Evolutionary conservation across 164 flowering plant species (phyloP).

Genomic region (Vitis rotundifolia): DNA sequence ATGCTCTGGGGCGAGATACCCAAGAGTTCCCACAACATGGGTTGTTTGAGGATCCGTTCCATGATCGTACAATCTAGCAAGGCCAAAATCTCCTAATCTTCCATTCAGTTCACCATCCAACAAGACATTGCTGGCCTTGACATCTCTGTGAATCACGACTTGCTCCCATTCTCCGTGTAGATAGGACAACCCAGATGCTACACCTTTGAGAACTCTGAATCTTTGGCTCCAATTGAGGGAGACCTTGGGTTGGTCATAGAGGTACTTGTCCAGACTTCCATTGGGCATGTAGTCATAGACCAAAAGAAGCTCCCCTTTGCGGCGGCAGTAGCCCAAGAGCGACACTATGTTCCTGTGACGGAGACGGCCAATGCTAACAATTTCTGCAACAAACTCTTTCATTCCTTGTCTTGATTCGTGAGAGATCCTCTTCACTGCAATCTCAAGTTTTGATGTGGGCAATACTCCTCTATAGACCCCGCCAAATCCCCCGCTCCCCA

Average conservation of each 20-base stretch:
- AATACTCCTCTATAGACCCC: constrained; percentile 50
- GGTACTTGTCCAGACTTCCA: constrained; percentile 17
- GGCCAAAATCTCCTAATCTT: constrained; percentile 33
- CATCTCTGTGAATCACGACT: constrained; percentile 31
- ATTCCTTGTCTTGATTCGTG: constrained; percentile 58
- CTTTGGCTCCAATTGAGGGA: constrained; percentile 26
- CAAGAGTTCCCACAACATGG: constrained; percentile 24
- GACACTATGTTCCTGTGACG: constrained; percentile 52
- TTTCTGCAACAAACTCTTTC: constrained; percentile 54
- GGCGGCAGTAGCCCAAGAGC: constrained; percentile 38
- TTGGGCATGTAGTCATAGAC: constrained; percentile 19
- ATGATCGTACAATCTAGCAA: constrained; percentile 22
- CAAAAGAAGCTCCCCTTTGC: constrained; percentile 15
- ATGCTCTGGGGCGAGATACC: constrained; percentile 28
- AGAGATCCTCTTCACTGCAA: constrained; percentile 56
- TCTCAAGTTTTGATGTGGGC: constrained; percentile 24
- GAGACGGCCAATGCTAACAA: constrained; percentile 45
- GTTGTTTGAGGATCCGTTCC: constrained; percentile 21
- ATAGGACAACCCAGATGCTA: constrained; percentile 28
- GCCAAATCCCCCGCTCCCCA: constrained; percentile 59
- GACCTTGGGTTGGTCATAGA: constrained; percentile 7
- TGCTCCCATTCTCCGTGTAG: constrained; percentile 31
- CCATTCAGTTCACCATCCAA: constrained; percentile 27
- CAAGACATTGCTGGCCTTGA: constrained; percentile 30
- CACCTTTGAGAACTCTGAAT: constrained; percentile 23